phyloP scores from a whole-genome alignment of 345 rosid species.

The Acer campestre region DNA sequence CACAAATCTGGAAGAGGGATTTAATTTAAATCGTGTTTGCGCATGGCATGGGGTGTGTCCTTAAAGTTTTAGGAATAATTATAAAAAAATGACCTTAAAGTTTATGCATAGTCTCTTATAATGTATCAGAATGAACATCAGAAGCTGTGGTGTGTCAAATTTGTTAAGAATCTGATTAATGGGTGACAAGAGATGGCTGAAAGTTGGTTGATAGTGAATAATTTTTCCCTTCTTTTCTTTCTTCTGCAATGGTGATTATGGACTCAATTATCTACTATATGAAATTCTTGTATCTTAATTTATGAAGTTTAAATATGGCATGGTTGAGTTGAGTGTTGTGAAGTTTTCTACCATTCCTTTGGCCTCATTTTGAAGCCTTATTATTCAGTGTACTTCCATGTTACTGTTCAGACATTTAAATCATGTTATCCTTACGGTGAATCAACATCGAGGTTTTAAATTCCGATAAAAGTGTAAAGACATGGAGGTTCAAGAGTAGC shows the following conservation, averaged over 20 bases:
- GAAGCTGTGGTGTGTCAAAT: background rate
- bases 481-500: background rate
- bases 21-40: too few relatives aligned
- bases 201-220: background rate
- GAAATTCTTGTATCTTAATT: background rate
- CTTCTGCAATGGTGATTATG: background rate
- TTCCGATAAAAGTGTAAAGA: background rate
- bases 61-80: background rate
- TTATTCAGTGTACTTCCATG: background rate
- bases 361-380: background rate
- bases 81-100: background rate
- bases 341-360: background rate
- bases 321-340: background rate
- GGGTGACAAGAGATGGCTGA: background rate
- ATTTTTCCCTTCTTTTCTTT: background rate
- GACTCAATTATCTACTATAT: background rate
- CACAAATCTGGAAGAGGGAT: too few relatives aligned
- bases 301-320: background rate
- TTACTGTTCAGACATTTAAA: background rate
- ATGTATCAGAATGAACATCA: background rate
- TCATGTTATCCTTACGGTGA: background rate
- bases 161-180: background rate
- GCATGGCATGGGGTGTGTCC: background rate
- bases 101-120: background rate
- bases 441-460: background rate